Percentiles rank a stretch among this genome's conserved stretches.
Evolutionary conservation across 2,329 filamentous ascomycete species (phyloP).

Genomic region (Arthrobotrys entomopaga): DNA sequence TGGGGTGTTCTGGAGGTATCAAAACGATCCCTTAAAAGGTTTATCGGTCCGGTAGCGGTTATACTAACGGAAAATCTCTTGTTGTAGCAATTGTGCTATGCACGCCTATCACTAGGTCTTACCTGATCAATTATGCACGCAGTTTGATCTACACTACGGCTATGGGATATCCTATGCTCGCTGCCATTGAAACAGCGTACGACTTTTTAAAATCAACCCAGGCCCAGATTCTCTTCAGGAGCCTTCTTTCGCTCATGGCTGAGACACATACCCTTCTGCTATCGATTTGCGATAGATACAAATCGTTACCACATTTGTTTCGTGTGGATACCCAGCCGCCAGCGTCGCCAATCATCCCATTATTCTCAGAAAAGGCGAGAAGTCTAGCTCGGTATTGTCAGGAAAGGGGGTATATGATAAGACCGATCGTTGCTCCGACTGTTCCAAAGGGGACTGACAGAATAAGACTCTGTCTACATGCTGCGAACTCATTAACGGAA

Average conservation of each 20-base stretch:
- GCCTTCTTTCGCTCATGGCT: no score
- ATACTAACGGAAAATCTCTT: no score
- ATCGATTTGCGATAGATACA: no score
- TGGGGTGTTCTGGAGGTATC: slow-evolving; percentile 76
- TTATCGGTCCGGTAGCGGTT: no score
- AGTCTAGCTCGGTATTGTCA: slow-evolving; percentile 72
- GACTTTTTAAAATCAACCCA: slow-evolving; percentile 67
- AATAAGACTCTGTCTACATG: slow-evolving; percentile 75
- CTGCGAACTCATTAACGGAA: slow-evolving; percentile 71
- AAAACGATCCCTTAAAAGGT: slow-evolving; percentile 64
- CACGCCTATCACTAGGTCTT: no score
- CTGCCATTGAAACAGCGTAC: slow-evolving; percentile 70
- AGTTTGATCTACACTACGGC: slow-evolving; percentile 79
- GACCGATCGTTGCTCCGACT: slow-evolving; percentile 75
- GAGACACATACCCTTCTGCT: no score
- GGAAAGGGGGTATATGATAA: slow-evolving; percentile 69
- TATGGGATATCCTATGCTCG: slow-evolving; percentile 71
- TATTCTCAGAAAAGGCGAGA: slow-evolving; percentile 70
- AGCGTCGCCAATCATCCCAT: slow-evolving; percentile 72
- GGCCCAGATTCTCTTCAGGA: slow-evolving; percentile 63
- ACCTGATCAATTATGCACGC: slow-evolving; percentile 75
- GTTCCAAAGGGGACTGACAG: slow-evolving; percentile 73
- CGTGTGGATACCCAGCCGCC: slow-evolving; percentile 62
- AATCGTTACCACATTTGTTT: slow-evolving; percentile 63
- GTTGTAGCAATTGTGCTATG: no score